Evolutionary conservation across 2,329 filamentous ascomycete species (phyloP), one percentile per base, ranked within the genome.

Genomic region (Apiospora aurea): DNA sequence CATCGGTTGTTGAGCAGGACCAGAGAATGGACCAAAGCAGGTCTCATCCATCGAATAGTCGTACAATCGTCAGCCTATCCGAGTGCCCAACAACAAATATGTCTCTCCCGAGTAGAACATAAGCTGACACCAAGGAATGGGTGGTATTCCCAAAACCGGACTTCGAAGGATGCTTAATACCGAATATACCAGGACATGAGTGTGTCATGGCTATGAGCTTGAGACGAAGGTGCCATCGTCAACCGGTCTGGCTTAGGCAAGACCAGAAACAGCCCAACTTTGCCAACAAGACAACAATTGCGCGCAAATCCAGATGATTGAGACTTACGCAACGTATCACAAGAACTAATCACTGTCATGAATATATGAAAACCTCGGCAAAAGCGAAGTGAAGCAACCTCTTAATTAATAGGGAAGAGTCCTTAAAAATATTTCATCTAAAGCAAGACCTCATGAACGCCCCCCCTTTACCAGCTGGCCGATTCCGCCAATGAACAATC

Each of bases 391-490:
- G 18, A 41, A 64, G 34, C 21, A 64, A 41, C 18, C 57, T 41
- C 11, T n/a, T 41, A n/a, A 13, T 38, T 21, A 7, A 38, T 38
- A 64, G 18, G 57, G 16, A 61, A 64, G 57, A 64, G 34, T 64
- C 57, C 34, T 64, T 10, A 64, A 41, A 41, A 41, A 38, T 34
- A 64, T 64, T 64, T 41, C 41, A 64, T 64, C 57, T 64, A 64
- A 64, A 64, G 4, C 18, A 10, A 64, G 18, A 64, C 29, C 53
- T 41, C 10, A 29, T 41, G 11, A 64, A 64, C 57, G 57, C 57
- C 57, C 57, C 57, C 57, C 57, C 34, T 41, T n/a, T 64, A 13
- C 57, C 18, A 41, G 18, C 29, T 64, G 57, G 57, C 57, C 13
- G 4, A 13, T 14, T n/a, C 57, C 34, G 21, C 57, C 57, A 41